Evolutionary conservation across 208 protist species (phyloP).

Genomic region (Trypanosoma melophagium): DNA sequence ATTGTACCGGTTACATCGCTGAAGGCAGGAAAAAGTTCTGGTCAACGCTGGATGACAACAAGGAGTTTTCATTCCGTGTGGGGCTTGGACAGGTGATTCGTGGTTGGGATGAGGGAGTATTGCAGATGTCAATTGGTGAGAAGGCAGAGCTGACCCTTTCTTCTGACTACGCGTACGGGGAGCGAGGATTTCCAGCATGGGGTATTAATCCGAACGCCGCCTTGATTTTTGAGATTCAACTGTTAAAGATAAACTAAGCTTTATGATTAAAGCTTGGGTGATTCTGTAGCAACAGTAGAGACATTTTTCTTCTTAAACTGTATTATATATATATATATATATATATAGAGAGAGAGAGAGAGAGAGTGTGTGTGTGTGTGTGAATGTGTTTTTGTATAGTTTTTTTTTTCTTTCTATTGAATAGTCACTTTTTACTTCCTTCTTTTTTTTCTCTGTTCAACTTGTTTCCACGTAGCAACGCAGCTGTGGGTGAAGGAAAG

Average conservation of each 20-base stretch:
- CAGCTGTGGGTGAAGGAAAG: too few relatives aligned
- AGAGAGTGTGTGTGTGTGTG: neutral
- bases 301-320: too few relatives aligned
- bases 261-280: neutral
- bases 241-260: conserved; percentile 64
- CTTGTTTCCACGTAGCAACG: neutral
- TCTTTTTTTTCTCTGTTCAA: conserved; percentile 8
- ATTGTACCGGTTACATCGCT: conserved; percentile 88
- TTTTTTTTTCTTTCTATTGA: conserved; percentile 1
- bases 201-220: conserved; percentile 75
- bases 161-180: conserved; percentile 84
- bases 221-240: conserved; percentile 89
- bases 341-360: too few relatives aligned
- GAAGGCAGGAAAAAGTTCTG: conserved; percentile 89
- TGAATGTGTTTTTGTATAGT: neutral
- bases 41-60: conserved; percentile 79
- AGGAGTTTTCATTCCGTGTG: conserved; percentile 91
- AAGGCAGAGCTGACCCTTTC: conserved; percentile 80
- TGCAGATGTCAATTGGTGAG: conserved; percentile 87
- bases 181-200: conserved; percentile 86
- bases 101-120: conserved; percentile 94
- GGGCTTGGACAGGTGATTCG: conserved; percentile 93
- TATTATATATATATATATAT: too few relatives aligned
- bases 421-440: neutral
- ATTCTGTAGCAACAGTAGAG: neutral